Evolutionary conservation across 768 basidiomycete species (phyloP), one percentile per base, ranked within the genome.

Genomic region (Scleroderma citrinum): DNA sequence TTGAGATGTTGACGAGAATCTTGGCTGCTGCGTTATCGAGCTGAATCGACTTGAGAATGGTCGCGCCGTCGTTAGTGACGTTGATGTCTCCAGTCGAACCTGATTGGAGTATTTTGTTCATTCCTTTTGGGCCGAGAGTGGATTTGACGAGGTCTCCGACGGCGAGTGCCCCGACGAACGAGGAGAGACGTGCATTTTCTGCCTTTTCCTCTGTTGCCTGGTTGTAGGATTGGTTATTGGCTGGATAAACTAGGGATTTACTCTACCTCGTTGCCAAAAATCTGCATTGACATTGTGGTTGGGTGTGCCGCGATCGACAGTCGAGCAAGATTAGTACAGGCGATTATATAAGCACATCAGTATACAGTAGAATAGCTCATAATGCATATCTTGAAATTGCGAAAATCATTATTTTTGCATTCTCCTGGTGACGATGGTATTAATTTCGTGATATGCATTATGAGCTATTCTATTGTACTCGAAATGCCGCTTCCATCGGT

Each of bases 41-140:
- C 60, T 92, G 87, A 60, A 99, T 98, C 42, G 90, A 85, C 67
- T 97, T 98, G 50, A 99, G 80, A 60, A 98, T 99, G 41, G 96
- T 98, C 3, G 96, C 96, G 4, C 96, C 96, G 66, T 99, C 96
- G 69, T 99, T 99, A 11, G 96, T 99, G 43, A 99, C 95, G 55
- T 85, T 96, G 60, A 99, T 89, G 24, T 93, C 89, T 5, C 92
- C 92, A 0, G 86, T 81, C 5, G 92, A 90, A 2, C 69, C 82
- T 2, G 92, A 94, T 68, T 94, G 95, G 14, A 99, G 81, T 54
- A 99, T 98, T 75, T 98, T 98, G 83, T 97, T 98, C 95, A 98
- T 99, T 48, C 96, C 96, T 69, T 99, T 98, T 20, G 96, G 96
- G 8, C 96, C 96, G 2, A 99, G 79, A 7, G 96, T 99, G 1